phyloP scores from a whole-genome alignment of 2,329 filamentous ascomycete genomes.

The Phaeophleospora eucalypticola region DNA sequence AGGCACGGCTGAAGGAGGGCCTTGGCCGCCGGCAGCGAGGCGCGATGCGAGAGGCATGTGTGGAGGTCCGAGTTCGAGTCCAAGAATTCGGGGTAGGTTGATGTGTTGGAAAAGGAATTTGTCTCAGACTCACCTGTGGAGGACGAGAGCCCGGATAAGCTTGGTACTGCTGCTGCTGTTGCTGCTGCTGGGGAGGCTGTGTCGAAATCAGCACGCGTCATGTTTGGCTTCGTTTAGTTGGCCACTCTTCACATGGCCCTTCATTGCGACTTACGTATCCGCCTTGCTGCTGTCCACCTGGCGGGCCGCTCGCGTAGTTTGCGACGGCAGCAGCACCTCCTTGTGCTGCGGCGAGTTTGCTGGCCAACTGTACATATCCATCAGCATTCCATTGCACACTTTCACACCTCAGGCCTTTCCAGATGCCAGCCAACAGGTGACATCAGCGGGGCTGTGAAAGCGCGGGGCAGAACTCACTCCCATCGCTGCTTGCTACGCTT shows the following conservation, averaged over 20 bases:
- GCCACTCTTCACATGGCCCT: slow-evolving; percentile 13
- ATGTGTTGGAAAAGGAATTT: too few species aligned
- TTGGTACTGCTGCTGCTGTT: slow-evolving; percentile 52
- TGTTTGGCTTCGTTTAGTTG: slow-evolving; percentile 1
- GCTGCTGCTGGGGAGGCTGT: slow-evolving; percentile 35
- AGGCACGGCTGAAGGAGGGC: slow-evolving; percentile 38
- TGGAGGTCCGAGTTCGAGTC: neutral
- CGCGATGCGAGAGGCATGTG: slow-evolving; percentile 30
- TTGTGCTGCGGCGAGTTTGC: slow-evolving; percentile 45
- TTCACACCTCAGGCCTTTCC: too few species aligned
- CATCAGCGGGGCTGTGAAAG: too few species aligned
- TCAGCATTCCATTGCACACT: neutral
- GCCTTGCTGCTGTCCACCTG: slow-evolving; percentile 32
- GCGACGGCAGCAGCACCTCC: slow-evolving; percentile 27
- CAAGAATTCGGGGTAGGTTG: slow-evolving; percentile 1
- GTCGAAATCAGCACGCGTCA: slow-evolving; percentile 17
- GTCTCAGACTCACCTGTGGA: neutral
- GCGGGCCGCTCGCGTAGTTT: slow-evolving; percentile 31
- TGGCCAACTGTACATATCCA: slow-evolving; percentile 39
- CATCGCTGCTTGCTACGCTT: too few species aligned
- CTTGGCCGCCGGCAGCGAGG: slow-evolving; percentile 26
- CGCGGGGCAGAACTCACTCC: too few species aligned
- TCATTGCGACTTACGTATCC: slow-evolving; percentile 50
- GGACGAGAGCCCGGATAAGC: slow-evolving; percentile 37
- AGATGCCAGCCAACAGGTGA: too few species aligned